Base-by-base conservation (phyloP, 768 basidiomycete genomes). In the Tylopilus plumbeoviolaceoides region DNA sequence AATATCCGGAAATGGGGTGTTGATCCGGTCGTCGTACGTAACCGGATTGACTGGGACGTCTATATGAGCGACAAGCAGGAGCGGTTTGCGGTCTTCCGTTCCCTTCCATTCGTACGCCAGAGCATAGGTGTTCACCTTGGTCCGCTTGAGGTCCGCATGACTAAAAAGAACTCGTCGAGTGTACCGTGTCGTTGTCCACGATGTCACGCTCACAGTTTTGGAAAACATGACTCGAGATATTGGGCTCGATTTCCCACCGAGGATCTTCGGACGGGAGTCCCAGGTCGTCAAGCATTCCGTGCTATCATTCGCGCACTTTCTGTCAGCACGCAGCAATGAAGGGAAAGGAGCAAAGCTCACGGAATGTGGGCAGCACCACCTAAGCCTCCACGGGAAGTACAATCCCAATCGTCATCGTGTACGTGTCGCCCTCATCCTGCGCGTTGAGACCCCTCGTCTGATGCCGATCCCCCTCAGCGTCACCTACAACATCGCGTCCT, bases 31-130 rank as follows among this genome's bases (percentile, higher is more conserved):
- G 35, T 68, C 69, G 8, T 72, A 59, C 0, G 78, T 80, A 5
- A 69, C 68, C 2, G 71, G 72, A 43, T 77, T 69, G 21, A 81
- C 76, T 1, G 79, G 80, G 12, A 80, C 78, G 40, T 82, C 81
- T 52, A 56, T 54, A 58, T 82, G 80, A 14, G 75, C 79, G 12
- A 75, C 64, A 20, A 81, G 67, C 10, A 86, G 69, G 1, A 84
- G 55, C 0, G 83, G 86, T 62, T 84, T 84, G 44, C 80, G 64
- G 12, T 70, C 48, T 44, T 80, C 72, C n/a, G 73, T 72, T 15
- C 84, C 84, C 44, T 76, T 68, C 82, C 83, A 85, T 23, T 76
- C 74, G 60, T 80, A 83, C 2, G 85, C 68, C 17, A 85, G 70
- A 0, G 79, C 84, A 44, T 79, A 83, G 0, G 78, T 83, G 58